These are phyloP conservation scores for Lyophyllum shimeji DNA, from an alignment of 768 basidiomycete genomes.

Conservation along the genomic window DNA sequence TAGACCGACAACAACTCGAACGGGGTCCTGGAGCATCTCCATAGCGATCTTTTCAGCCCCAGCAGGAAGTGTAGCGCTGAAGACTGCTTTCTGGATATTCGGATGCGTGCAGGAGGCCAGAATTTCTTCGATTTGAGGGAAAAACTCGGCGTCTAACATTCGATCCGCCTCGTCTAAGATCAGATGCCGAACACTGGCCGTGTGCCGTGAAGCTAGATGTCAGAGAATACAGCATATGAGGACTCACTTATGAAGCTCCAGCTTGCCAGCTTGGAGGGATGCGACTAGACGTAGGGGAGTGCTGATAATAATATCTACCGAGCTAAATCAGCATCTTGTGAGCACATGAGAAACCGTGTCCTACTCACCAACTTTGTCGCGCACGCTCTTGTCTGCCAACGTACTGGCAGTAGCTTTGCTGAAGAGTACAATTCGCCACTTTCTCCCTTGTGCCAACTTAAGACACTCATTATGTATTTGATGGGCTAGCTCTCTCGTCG, in stretches of 20 bases:
- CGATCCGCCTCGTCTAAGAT: constrained; percentile 92
- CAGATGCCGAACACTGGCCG: constrained; percentile 77
- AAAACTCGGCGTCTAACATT: constrained; percentile 86
- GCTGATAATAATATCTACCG: constrained; percentile 82
- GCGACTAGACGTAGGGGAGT: constrained; percentile 90
- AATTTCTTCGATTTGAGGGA: constrained; percentile 87
- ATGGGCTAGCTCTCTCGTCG: constrained; percentile 93
- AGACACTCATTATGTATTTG: constrained; percentile 93
- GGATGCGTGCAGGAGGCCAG: constrained; percentile 71
- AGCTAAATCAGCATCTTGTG: constrained; percentile 6
- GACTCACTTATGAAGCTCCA: constrained; percentile 74
- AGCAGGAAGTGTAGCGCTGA: constrained; percentile 93
- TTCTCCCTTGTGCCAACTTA: constrained; percentile 77
- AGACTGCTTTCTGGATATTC: constrained; percentile 80
- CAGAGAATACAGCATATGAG: background rate
- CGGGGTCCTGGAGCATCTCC: constrained; percentile 80
- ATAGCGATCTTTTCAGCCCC: constrained; percentile 85
- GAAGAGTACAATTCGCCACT: constrained; percentile 81
- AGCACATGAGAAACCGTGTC: background rate
- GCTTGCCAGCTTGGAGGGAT: constrained; percentile 63
- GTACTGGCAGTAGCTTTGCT: constrained; percentile 90
- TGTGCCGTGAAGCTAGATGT: background rate
- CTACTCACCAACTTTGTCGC: constrained; percentile 72
- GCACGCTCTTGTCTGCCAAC: constrained; percentile 66
- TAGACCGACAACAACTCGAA: constrained; percentile 93